These are phyloP conservation scores for Yamadazyma laniorum DNA, from an alignment of 805 yeast genomes.

Conservation along the genomic window DNA sequence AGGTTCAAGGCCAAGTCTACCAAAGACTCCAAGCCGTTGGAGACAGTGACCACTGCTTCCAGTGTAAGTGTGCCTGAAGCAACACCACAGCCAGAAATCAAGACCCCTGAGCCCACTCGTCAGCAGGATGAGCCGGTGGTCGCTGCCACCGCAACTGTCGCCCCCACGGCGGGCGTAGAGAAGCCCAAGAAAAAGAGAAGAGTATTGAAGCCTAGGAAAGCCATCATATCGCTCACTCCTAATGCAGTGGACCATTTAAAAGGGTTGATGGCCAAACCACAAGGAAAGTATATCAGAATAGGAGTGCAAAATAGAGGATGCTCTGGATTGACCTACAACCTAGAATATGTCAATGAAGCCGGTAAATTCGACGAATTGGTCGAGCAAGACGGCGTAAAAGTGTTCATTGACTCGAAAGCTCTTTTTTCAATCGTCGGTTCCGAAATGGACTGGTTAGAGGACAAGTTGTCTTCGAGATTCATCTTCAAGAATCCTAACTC, in stretches of 20 bases:
- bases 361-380: slow-evolving; percentile 95
- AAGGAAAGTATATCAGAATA: slow-evolving; percentile 83
- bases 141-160: background rate
- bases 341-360: slow-evolving; percentile 85
- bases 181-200: slow-evolving; percentile 45
- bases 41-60: background rate
- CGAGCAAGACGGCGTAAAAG: slow-evolving; percentile 90
- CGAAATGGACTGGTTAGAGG: slow-evolving; percentile 98
- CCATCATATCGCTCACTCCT: slow-evolving; percentile 77
- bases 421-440: slow-evolving; percentile 93
- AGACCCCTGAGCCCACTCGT: background rate
- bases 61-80: slow-evolving; percentile 3
- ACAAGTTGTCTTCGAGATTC: slow-evolving; percentile 82
- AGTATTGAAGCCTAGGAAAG: slow-evolving; percentile 81
- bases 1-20: slow-evolving; percentile 16
- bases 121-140: background rate
- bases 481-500: slow-evolving; percentile 95
- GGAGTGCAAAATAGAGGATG: slow-evolving; percentile 97
- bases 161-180: slow-evolving; percentile 4
- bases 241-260: slow-evolving; percentile 72
- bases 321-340: slow-evolving; percentile 87
- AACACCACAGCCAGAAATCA: slow-evolving; percentile 6
- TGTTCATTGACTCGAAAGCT: slow-evolving; percentile 93
- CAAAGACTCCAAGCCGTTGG: background rate
- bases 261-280: slow-evolving; percentile 70